Evolutionary conservation across 331 rosid species (phyloP), one percentile per base, ranked within the genome.

Genomic region (Cydonia oblonga): DNA sequence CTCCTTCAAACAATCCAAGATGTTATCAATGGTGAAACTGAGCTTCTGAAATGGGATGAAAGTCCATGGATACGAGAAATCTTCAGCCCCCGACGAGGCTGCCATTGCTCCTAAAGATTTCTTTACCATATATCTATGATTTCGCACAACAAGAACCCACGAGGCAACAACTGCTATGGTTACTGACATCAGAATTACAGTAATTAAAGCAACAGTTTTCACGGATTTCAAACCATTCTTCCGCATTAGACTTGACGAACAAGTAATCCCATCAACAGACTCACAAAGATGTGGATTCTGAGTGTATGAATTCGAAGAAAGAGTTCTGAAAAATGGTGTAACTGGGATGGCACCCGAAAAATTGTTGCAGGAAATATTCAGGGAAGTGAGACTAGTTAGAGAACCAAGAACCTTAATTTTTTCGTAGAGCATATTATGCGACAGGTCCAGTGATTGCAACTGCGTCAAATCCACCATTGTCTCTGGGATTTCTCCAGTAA

Each of bases 31-130:
- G 74, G 86, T 81, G 84, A 92, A 87, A 77, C 82, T 87, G 61
- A 92, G 86, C 80, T 92, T 92, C 75, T 90, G 96, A 75, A 92
- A 92, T 2, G 96, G 98, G 67, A 92, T 92, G 82, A 92, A 92
- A 75, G 91, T 90, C 98, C 98, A 92, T 5, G 98, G 98, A 74
- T 92, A 90, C 14, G 98, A 92, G 87, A 92, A 92, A 84, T 92
- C 98, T 69, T 92, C 96, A 14, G 80, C 89, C 63, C 88, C 88
- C 4, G 88, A 74, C 20, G 88, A 53, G 5, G 86, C 74, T 33
- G 75, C 68, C 9, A 76, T 69, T 33, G 74, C 33, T 33, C 83
- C 85, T 35, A 77, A 73, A 59, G 87, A 73, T 67, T 87, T 90
- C 46, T 87, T 85, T 24, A 75, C 85, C 58, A 40, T 81, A 64